phyloP scores from a whole-genome alignment of 805 yeast genomes.

The Yueomyces sp. region DNA sequence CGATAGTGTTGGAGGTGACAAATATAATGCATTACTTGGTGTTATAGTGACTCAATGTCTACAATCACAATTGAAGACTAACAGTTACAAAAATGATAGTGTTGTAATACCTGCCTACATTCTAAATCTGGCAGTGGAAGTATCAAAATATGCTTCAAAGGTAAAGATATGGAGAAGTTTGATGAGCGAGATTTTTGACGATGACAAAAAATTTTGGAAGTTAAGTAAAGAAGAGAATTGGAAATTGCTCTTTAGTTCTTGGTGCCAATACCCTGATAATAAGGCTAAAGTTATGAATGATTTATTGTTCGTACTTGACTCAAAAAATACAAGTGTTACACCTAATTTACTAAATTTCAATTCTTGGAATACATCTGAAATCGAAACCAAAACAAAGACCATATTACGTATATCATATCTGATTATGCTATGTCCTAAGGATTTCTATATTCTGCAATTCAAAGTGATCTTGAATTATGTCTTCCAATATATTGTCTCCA shows the following conservation, averaged over 20 bases:
- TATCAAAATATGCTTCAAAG: constrained; percentile 19
- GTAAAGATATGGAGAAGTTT: constrained; percentile 50
- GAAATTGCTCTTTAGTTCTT: constrained; percentile 41
- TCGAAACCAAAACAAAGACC: constrained; percentile 36
- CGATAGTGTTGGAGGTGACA: constrained; percentile 34
- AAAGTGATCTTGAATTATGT: constrained; percentile 34
- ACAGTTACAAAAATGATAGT: constrained; percentile 23
- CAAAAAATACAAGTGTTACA: constrained; percentile 33
- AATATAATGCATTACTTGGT: constrained; percentile 34
- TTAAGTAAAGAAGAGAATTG: constrained; percentile 26
- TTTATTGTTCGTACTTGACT: constrained; percentile 13
- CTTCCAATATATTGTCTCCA: constrained; percentile 26
- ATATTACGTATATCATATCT: constrained; percentile 54
- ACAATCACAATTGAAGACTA: constrained; percentile 35
- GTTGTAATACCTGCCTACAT: constrained; percentile 26
- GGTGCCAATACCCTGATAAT: constrained; percentile 45
- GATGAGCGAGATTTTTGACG: constrained; percentile 53
- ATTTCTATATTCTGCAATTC: constrained; percentile 36
- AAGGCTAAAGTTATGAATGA: constrained; percentile 33
- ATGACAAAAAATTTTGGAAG: constrained; percentile 21
- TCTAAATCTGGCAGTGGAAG: constrained; percentile 30
- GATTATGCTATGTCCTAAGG: constrained; percentile 46
- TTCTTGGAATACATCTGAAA: constrained; percentile 57
- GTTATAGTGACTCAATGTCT: constrained; percentile 41
- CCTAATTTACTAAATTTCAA: constrained; percentile 46